Percentiles rank a stretch among this genome's conserved stretches.
phyloP scores from a whole-genome alignment of 2,329 filamentous ascomycete genomes.

The Onygenales sp. region DNA sequence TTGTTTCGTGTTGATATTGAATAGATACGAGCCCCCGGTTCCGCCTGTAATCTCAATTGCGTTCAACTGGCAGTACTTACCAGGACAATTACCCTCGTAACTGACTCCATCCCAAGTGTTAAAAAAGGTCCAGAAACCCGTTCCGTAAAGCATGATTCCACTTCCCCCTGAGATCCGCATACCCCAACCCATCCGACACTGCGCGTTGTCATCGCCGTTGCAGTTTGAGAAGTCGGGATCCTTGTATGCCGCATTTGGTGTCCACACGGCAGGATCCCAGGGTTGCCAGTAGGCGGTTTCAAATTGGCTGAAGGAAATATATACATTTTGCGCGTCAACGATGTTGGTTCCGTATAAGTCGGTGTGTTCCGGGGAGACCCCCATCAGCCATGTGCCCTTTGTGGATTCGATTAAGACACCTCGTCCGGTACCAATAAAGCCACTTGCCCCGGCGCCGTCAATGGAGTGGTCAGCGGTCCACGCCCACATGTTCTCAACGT shows the following conservation, averaged over 20 bases:
- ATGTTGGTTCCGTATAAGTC: conserved; percentile 73
- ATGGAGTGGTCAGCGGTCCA: conserved; percentile 90
- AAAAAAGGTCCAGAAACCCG: conserved; percentile 73
- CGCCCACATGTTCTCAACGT: conserved; percentile 84
- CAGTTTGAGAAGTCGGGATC: conserved; percentile 56
- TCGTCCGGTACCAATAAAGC: conserved; percentile 75
- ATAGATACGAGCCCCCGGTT: neutral
- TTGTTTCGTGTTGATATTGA: neutral
- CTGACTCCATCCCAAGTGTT: conserved; percentile 44
- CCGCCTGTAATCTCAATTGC: conserved; percentile 52
- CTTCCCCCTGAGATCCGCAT: conserved; percentile 59
- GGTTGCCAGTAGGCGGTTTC: conserved; percentile 87
- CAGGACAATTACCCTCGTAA: conserved; percentile 64
- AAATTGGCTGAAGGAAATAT: conserved; percentile 73
- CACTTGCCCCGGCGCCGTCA: conserved; percentile 58
- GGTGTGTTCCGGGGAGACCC: conserved; percentile 54
- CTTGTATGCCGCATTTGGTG: conserved; percentile 24
- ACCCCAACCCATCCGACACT: conserved; percentile 68
- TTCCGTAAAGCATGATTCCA: conserved; percentile 61
- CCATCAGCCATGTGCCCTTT: conserved; percentile 66
- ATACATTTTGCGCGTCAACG: conserved; percentile 64
- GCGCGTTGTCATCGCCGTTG: conserved; percentile 27
- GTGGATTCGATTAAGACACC: conserved; percentile 72
- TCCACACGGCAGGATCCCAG: conserved; percentile 47
- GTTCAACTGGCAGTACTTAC: conserved; percentile 64